A percentile compares a stretch with the other conserved stretches of the same genome.
Evolutionary conservation across 768 basidiomycete species (phyloP).

Genomic region (Leccinum sublutescens): DNA sequence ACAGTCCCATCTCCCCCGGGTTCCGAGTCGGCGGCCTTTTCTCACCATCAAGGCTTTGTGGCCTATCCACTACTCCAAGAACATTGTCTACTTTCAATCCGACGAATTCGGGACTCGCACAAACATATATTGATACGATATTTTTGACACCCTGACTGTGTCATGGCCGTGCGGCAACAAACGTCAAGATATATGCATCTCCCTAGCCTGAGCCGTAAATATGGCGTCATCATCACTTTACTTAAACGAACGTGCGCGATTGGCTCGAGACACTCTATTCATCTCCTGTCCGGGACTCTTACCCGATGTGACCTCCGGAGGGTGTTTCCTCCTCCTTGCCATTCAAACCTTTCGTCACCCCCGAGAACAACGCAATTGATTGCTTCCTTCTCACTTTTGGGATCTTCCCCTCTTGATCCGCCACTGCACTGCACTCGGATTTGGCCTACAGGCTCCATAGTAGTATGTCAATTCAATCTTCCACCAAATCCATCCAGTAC

Average conservation of each 20-base stretch:
- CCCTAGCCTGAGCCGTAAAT: not conserved
- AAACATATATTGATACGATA: not conserved
- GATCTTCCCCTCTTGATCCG: not conserved
- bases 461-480: not conserved
- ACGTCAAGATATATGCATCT: not conserved
- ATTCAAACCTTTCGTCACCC: not conserved
- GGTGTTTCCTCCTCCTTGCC: not conserved
- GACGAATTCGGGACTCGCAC: not conserved
- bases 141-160: not conserved
- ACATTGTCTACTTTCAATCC: not conserved
- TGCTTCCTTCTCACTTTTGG: not conserved
- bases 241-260: not conserved
- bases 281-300: not conserved
- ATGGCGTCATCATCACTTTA: constrained; percentile 2
- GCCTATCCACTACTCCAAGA: no score
- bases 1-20: not conserved
- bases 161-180: not conserved
- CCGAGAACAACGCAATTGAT: not conserved
- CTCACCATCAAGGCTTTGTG: not conserved
- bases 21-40: not conserved
- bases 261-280: not conserved
- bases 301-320: not conserved
- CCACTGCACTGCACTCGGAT: not conserved
- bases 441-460: not conserved
- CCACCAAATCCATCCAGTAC: constrained; percentile 1